Conservation (phyloP, 192 early-diverging fungal species). For the Backusella parvicylindrica region DNA sequence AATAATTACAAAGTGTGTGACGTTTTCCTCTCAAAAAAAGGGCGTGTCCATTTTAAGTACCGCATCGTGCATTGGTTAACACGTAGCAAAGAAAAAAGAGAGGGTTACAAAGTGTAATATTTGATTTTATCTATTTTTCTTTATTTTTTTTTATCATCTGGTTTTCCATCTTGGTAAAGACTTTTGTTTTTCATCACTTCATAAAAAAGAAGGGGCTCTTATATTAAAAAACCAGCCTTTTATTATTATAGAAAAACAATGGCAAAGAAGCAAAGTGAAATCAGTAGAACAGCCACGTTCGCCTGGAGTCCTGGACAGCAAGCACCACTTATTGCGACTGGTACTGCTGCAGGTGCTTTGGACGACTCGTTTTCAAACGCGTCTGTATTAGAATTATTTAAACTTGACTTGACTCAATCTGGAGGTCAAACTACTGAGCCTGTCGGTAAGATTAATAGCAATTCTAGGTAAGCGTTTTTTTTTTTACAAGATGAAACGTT, state of each 20-base stretch:
- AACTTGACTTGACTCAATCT: conserved; percentile 54
- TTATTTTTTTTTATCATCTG: neutral
- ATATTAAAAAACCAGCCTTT: neutral
- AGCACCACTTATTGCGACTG: conserved; percentile 76
- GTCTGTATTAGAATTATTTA: conserved; percentile 87
- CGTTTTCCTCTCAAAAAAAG: neutral
- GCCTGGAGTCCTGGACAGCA: conserved; percentile 84
- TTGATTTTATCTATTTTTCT: no score
- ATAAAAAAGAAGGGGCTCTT: neutral
- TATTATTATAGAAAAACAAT: conserved; percentile 1
- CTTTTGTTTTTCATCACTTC: neutral
- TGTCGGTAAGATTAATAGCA: conserved; percentile 52
- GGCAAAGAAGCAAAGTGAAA: conserved; percentile 54
- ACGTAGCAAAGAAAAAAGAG: neutral
- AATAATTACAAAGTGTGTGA: neutral
- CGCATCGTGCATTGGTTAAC: neutral
- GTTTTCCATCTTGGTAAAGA: neutral
- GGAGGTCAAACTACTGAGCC: conserved; percentile 40
- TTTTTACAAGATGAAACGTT: neutral
- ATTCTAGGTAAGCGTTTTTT: conserved; percentile 68
- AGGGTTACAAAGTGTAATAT: neutral
- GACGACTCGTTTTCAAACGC: conserved; percentile 93
- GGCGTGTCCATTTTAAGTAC: neutral
- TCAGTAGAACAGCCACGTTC: conserved; percentile 81
- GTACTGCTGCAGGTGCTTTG: conserved; percentile 94